Evolutionary conservation across 2,329 filamentous ascomycete genomes (phyloP).

Genomic region (Pseudonectria foliicola): DNA sequence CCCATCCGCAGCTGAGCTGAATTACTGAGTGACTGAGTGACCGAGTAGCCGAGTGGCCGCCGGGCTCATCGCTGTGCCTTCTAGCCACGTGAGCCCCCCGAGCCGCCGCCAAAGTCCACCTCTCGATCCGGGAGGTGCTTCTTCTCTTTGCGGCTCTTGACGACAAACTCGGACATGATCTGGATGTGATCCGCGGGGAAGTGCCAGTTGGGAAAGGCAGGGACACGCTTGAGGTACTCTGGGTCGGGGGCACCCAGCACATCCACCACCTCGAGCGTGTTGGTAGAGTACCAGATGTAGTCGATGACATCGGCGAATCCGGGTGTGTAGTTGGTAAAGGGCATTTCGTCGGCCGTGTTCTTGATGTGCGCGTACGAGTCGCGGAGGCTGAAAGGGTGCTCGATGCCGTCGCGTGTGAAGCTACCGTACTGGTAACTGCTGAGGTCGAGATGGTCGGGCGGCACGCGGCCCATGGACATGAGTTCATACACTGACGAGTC

Average conservation of each 20-base stretch:
- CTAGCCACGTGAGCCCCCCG: slow-evolving; percentile 23
- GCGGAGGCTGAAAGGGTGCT: slow-evolving; percentile 88
- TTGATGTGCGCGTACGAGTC: slow-evolving; percentile 81
- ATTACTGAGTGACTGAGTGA: no score
- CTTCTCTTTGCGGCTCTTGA: slow-evolving; percentile 81
- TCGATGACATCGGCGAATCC: slow-evolving; percentile 90
- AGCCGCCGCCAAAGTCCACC: slow-evolving; percentile 49
- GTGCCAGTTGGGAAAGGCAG: slow-evolving; percentile 89
- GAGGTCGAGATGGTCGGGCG: slow-evolving; percentile 73
- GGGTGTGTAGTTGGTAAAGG: slow-evolving; percentile 95
- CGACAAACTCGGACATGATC: slow-evolving; percentile 80
- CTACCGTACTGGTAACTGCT: slow-evolving; percentile 80
- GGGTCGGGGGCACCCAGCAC: slow-evolving; percentile 81
- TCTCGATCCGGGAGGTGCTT: slow-evolving; percentile 59
- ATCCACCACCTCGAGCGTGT: slow-evolving; percentile 75
- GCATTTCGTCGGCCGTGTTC: slow-evolving; percentile 74
- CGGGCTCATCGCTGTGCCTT: slow-evolving; percentile 7
- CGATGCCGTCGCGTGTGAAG: slow-evolving; percentile 86
- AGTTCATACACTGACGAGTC: slow-evolving; percentile 90
- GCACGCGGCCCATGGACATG: slow-evolving; percentile 70
- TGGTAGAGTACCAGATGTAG: slow-evolving; percentile 97
- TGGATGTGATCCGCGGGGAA: slow-evolving; percentile 91
- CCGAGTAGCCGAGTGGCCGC: slow-evolving; percentile 1
- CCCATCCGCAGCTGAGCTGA: background rate
- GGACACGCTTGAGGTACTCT: slow-evolving; percentile 76